These are phyloP conservation scores for Xerocomus potaroensis DNA, from an alignment of 768 basidiomycete species.

Conservation along the genomic window DNA sequence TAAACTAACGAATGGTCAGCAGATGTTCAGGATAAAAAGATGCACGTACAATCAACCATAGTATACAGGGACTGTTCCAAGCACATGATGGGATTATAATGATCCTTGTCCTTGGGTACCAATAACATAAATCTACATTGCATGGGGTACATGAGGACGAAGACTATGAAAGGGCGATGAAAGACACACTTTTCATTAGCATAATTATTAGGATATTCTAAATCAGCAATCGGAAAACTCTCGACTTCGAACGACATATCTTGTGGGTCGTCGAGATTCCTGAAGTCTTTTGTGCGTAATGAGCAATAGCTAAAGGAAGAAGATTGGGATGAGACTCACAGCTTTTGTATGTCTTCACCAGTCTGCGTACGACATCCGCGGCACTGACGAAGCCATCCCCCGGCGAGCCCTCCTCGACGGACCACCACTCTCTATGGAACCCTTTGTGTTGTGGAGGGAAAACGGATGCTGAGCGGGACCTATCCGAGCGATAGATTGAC, in stretches of 20 bases:
- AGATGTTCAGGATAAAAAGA: slow-evolving; percentile 2
- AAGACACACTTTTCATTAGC: slow-evolving; percentile 60
- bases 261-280: slow-evolving; percentile 55
- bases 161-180: not conserved
- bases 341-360: slow-evolving; percentile 65
- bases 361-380: slow-evolving; percentile 54
- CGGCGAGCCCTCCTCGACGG: slow-evolving; percentile 48
- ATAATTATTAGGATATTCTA: slow-evolving; percentile 74
- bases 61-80: slow-evolving; percentile 67
- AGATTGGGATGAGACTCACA: slow-evolving; percentile 43
- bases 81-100: slow-evolving; percentile 83
- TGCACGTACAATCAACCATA: slow-evolving; percentile 63
- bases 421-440: slow-evolving; percentile 44
- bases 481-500: slow-evolving; percentile 49
- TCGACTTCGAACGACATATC: slow-evolving; percentile 65
- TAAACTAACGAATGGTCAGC: slow-evolving; percentile 44
- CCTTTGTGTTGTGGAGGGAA: slow-evolving; percentile 32
- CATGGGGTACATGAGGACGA: not conserved
- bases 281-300: slow-evolving; percentile 52
- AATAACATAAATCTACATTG: slow-evolving; percentile 64
- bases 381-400: slow-evolving; percentile 56
- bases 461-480: slow-evolving; percentile 63
- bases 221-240: slow-evolving; percentile 58
- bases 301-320: slow-evolving; percentile 3
- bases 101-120: slow-evolving; percentile 78